Base-by-base conservation (phyloP, 108 stramenopile species). In the Seminavis robusta region DNA sequence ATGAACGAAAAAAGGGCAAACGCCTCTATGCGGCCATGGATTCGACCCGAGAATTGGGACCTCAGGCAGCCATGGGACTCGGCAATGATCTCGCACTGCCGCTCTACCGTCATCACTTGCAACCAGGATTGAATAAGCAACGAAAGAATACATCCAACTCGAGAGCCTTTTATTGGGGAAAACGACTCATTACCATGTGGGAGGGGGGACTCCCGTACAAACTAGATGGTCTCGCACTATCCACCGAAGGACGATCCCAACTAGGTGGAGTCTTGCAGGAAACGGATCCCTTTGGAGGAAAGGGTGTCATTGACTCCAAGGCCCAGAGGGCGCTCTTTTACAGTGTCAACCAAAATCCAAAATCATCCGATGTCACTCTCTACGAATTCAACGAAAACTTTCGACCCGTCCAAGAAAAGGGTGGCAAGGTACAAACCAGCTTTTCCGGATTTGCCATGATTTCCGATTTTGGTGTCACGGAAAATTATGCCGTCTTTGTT, bases 181-280 rank as follows among this genome's bases (percentile, higher is more conserved):
- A 82, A 47, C 76, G 69, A 41, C 56, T 92, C 4, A 42, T 92
- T 11, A 69, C 85, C 11, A 27, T 87, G 48, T 92, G 87, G 85
- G 83, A 84, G 60, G 87, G 91, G 20, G 87, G 87, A 1, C 67
- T 83, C 38, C 91, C 91, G 11, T 87, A 85, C 66, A 92, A 92
- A 66, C 28, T 92, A 44, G 87, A 92, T 61, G 61, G 73, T 15
- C 46, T 88, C 40, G 83, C 83, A 24, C 46, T 92, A 46, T 79
- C 80, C 9, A 92, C 91, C 19, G 87, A 86, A 56, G 91, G 91
- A 23, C 51, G 83, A 46, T 80, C 81, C 2, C 83, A 79, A 44
- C 62, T 92, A 8, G 91, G 90, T 10, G 90, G 91, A 34, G 80
- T 88, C n/a, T 61, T 81, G 28, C 70, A 74, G 52, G 87, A 88